A percentile compares a stretch with the other conserved stretches of the same genome.
These are phyloP conservation scores for Microcyclospora pomicola DNA, from an alignment of 2,329 filamentous ascomycete genomes.

Conservation along the genomic window DNA sequence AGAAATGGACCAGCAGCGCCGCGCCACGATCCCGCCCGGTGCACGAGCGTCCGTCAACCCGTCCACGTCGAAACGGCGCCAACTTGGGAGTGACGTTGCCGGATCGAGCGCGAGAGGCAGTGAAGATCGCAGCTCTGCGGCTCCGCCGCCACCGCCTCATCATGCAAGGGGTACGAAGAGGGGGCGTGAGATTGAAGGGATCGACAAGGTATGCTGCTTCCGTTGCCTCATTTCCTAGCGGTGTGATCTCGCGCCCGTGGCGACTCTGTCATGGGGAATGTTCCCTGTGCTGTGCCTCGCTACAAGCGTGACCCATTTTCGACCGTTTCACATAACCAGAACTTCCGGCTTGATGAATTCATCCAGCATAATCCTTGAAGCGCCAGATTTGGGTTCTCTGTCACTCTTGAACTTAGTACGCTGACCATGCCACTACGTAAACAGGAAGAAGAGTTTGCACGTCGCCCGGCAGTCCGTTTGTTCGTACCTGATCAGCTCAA, in stretches of 20 bases:
- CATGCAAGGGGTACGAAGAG: slow-evolving; percentile 53
- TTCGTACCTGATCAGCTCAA: slow-evolving; percentile 81
- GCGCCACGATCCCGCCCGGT: slow-evolving; percentile 12
- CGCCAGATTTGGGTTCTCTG: no score
- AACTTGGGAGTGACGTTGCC: slow-evolving; percentile 37
- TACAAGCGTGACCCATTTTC: no score
- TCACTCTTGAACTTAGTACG: background rate
- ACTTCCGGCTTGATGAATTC: background rate
- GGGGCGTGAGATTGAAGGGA: slow-evolving; percentile 59
- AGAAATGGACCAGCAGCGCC: slow-evolving; percentile 50
- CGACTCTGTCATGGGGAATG: no score
- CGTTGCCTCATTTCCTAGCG: background rate
- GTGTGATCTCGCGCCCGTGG: background rate
- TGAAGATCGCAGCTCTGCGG: slow-evolving; percentile 57
- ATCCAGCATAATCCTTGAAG: background rate
- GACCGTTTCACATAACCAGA: no score
- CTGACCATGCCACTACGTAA: background rate
- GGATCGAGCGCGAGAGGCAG: slow-evolving; percentile 53
- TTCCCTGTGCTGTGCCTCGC: no score
- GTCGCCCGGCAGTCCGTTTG: slow-evolving; percentile 72
- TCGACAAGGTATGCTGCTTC: slow-evolving; percentile 52
- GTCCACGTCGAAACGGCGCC: slow-evolving; percentile 39
- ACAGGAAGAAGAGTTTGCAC: slow-evolving; percentile 80
- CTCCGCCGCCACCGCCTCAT: slow-evolving; percentile 33
- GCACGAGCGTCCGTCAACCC: slow-evolving; percentile 28